Base-by-base conservation (phyloP, 345 rosid genomes). In the Pelargonium nanum region DNA sequence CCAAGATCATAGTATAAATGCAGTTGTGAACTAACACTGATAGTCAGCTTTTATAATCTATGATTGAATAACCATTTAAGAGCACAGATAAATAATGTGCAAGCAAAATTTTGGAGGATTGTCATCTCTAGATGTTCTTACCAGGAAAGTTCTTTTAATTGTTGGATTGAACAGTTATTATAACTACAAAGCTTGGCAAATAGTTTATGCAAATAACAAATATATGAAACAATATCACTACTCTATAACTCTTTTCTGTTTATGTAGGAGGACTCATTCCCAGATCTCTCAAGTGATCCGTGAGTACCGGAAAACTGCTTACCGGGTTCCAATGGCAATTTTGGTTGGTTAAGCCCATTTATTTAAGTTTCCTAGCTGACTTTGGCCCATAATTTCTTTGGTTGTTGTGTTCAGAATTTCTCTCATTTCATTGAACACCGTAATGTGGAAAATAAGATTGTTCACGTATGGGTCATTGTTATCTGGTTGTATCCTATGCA, bases 321-420 rank as follows among this genome's bases (percentile, higher is more conserved):
- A 92, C 70, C 80, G 97, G 65, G 98, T 87, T 60, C 91, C 96
- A 20, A 92, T 92, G 98, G 83, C 96, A 45, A 84, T 92, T 56
- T 74, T 92, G 97, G 97, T 89, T 80, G 60, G 85, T 71, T 71
- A 65, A 44, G 15, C 44, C 44, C 32, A 25, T 60, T 40, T 24
- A 24, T 64, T 1, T 16, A 21, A 45, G 4, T 55, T 7, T 55
- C 8, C 16, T 22, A 16, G n/a, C 22, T 10, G 0, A 1, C 17
- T 55, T 13, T 25, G 26, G 26, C 16, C 22, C 26, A 19, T 24
- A 55, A 25, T 12, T 19, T 22, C 26, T 22, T 22, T 55, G 5
- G 26, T 22, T 0, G 6, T 55, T 55, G 48, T 40, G 16, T 40
- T 17, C 48, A 8, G 15, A 40, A 2, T 17, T 12, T 12, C 48